Evolutionary conservation across 2,329 filamentous ascomycete genomes (phyloP).

Genomic region (Pezicula carpinea): DNA sequence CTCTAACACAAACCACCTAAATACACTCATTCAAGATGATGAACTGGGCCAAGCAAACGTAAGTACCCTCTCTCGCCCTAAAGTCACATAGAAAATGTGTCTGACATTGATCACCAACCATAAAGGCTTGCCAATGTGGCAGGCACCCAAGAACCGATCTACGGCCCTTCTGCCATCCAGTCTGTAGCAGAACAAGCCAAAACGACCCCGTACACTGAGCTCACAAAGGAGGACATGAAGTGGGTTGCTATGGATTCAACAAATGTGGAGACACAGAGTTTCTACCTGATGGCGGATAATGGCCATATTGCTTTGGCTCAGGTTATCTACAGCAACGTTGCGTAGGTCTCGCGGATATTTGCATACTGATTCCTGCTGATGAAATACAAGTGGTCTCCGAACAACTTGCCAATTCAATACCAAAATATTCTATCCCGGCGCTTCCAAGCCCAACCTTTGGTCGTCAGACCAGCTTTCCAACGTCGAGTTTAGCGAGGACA

Average conservation of each 20-base stretch:
- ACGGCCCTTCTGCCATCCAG: slow-evolving; percentile 82
- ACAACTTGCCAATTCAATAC: slow-evolving; percentile 91
- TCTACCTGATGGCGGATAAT: slow-evolving; percentile 79
- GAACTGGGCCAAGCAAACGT: slow-evolving; percentile 94
- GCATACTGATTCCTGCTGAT: slow-evolving; percentile 19
- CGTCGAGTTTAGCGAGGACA: slow-evolving; percentile 79
- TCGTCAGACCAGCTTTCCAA: slow-evolving; percentile 75
- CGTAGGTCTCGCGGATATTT: slow-evolving; percentile 49
- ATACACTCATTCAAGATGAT: slow-evolving; percentile 56
- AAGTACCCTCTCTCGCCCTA: slow-evolving; percentile 35
- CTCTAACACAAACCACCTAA: background rate
- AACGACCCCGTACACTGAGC: slow-evolving; percentile 73
- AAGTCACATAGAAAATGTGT: slow-evolving; percentile 8
- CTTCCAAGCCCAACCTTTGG: slow-evolving; percentile 74
- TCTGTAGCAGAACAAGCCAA: slow-evolving; percentile 79
- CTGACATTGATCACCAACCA: slow-evolving; percentile 16
- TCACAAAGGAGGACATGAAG: slow-evolving; percentile 72
- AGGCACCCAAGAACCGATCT: slow-evolving; percentile 94
- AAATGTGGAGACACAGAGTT: slow-evolving; percentile 89
- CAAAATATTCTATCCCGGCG: slow-evolving; percentile 80
- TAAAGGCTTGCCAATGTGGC: slow-evolving; percentile 70
- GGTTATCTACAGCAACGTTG: slow-evolving; percentile 96
- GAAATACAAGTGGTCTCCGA: slow-evolving; percentile 66
- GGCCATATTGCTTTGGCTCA: slow-evolving; percentile 77
- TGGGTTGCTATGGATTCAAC: slow-evolving; percentile 82